Conservation (phyloP, 495 filamentous ascomycete genomes). For the Tuber brumale region DNA sequence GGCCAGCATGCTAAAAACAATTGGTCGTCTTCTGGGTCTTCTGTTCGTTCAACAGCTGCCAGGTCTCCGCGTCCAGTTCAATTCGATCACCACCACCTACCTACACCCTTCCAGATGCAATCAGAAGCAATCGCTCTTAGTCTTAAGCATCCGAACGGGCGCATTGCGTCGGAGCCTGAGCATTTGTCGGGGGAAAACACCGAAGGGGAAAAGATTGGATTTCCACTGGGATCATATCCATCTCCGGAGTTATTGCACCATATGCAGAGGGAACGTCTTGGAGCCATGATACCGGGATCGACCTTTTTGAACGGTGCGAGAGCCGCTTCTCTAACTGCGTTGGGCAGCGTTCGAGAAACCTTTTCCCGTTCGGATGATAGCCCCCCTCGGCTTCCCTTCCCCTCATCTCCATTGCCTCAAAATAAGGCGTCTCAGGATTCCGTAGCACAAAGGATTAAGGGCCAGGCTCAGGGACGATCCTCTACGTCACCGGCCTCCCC, state of each 20-base stretch:
- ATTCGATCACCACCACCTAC: conserved; percentile 68
- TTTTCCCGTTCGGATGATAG: conserved; percentile 24
- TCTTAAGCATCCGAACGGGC: conserved; percentile 50
- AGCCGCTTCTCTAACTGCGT: conserved; percentile 14
- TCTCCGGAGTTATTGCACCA: conserved; percentile 16
- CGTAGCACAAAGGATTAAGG: conserved; percentile 24
- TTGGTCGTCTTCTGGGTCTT: conserved; percentile 65
- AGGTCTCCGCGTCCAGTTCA: conserved; percentile 63
- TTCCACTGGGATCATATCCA: conserved; percentile 33
- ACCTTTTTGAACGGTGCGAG: conserved; percentile 19
- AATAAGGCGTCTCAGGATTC: not conserved
- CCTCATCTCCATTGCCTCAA: conserved; percentile 18
- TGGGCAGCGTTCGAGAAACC: conserved; percentile 21
- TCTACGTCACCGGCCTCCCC: conserved; percentile 53
- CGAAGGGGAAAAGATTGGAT: conserved; percentile 27
- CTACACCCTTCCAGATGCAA: conserved; percentile 66
- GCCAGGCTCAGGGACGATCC: conserved; percentile 45
- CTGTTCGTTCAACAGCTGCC: conserved; percentile 60
- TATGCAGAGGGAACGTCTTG: conserved; percentile 16
- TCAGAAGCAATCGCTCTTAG: conserved; percentile 54
- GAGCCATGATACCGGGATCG: not conserved
- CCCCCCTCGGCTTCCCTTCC: conserved; percentile 13
- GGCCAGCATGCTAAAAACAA: conserved; percentile 59
- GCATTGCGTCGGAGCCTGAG: conserved; percentile 38
- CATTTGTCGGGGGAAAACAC: conserved; percentile 45